phyloP scores from a whole-genome alignment of 495 filamentous ascomycete genomes.

The Tuber brumale region DNA sequence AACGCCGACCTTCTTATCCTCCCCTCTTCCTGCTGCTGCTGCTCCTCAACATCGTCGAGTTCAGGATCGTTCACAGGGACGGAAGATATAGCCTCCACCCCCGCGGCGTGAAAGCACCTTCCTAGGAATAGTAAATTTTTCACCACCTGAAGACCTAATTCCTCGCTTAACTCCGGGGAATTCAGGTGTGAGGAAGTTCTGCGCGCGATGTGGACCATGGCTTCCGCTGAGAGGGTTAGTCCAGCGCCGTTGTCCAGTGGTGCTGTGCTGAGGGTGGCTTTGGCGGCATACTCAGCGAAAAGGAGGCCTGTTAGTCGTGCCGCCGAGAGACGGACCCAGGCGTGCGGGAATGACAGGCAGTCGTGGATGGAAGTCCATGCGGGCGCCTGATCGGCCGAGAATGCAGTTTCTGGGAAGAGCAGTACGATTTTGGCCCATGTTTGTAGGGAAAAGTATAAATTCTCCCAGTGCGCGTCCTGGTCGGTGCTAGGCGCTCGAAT shows the following conservation, averaged over 20 bases:
- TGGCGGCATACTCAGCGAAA: conserved; percentile 69
- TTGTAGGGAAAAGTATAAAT: conserved; percentile 68
- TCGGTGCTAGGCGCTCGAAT: conserved; percentile 49
- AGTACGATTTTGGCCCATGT: conserved; percentile 62
- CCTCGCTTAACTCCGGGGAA: conserved; percentile 57
- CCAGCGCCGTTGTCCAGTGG: conserved; percentile 66
- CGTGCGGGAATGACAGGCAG: conserved; percentile 65
- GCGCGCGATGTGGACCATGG: conserved; percentile 58
- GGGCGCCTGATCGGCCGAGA: conserved; percentile 54
- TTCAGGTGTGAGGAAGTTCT: conserved; percentile 61
- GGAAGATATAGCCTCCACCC: conserved; percentile 37
- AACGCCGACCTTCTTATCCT: conserved; percentile 49
- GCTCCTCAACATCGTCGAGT: conserved; percentile 43
- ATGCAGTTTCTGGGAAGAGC: conserved; percentile 54
- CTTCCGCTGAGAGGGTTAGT: conserved; percentile 55
- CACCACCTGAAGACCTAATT: conserved; percentile 63
- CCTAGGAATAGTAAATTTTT: conserved; percentile 73
- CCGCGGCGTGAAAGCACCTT: conserved; percentile 60
- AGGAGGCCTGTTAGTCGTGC: conserved; percentile 67
- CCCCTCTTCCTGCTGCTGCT: conserved; percentile 40
- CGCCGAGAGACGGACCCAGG: conserved; percentile 69
- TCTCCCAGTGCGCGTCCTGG: conserved; percentile 58
- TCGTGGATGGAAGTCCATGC: conserved; percentile 60
- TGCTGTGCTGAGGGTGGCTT: conserved; percentile 51
- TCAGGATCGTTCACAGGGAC: conserved; percentile 46